Conservation (phyloP, 148 eudicot genomes). For the Pharnaceum exiguum region DNA sequence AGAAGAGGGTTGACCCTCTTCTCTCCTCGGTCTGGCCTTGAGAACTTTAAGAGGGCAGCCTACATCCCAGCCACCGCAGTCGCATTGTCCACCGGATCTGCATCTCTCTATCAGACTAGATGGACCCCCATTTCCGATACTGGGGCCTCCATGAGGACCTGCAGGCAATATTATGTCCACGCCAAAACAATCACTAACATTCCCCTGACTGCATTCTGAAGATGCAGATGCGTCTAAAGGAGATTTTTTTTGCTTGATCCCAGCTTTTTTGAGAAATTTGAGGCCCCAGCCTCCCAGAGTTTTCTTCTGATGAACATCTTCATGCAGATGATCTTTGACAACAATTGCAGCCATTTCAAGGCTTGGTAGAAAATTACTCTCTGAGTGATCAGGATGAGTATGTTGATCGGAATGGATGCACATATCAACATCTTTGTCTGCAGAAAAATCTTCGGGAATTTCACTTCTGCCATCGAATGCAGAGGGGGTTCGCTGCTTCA, state of each 20-base stretch:
- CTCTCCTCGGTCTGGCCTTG: slow-evolving; percentile 26
- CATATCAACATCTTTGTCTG: slow-evolving; percentile 23
- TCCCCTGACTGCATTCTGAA: slow-evolving; percentile 23
- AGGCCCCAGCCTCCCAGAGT: slow-evolving; percentile 81
- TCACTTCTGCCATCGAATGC: slow-evolving; percentile 25
- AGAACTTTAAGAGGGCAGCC: slow-evolving; percentile 77
- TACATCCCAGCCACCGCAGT: slow-evolving; percentile 97
- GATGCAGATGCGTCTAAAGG: slow-evolving; percentile 13
- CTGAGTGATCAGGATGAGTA: slow-evolving; percentile 15
- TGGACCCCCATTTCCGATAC: slow-evolving; percentile 51
- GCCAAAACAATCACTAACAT: slow-evolving; percentile 41
- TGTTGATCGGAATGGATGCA: neutral
- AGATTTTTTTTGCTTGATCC: slow-evolving; percentile 10
- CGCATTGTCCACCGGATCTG: slow-evolving; percentile 65
- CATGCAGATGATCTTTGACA: slow-evolving; percentile 38
- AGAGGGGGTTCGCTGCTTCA: slow-evolving; percentile 35
- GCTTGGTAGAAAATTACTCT: slow-evolving; percentile 39
- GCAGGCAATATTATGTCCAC: slow-evolving; percentile 57
- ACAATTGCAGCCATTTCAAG: slow-evolving; percentile 78
- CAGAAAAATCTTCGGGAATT: slow-evolving; percentile 27
- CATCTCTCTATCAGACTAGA: slow-evolving; percentile 68
- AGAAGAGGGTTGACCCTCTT: slow-evolving; percentile 20
- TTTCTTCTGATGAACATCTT: slow-evolving; percentile 19
- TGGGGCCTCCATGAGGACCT: slow-evolving; percentile 76
- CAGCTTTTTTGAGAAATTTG: slow-evolving; percentile 65